Evolutionary conservation across 1,139 yeast genomes (phyloP).

Genomic region (Sugiyamaella castrensis): DNA sequence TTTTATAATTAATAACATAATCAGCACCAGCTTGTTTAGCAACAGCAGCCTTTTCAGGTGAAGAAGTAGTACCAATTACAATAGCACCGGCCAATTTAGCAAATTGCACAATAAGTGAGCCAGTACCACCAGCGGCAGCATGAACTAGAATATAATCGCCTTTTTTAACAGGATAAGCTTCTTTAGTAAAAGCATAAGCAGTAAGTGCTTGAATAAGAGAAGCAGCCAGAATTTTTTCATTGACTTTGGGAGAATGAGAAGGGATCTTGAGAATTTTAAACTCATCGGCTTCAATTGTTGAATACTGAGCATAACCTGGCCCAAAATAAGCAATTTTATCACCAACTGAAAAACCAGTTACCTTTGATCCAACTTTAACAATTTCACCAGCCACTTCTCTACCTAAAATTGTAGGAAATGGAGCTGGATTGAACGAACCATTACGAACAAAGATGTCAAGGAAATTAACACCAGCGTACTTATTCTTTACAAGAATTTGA

Average conservation of each 20-base stretch:
- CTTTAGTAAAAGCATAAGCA: conserved; percentile 64
- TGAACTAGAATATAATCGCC: too few relatives aligned
- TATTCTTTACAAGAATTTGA: conserved; percentile 68
- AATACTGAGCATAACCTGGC: conserved; percentile 68
- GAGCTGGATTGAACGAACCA: conserved; percentile 66
- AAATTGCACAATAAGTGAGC: conserved; percentile 65
- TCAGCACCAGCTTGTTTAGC: conserved; percentile 78
- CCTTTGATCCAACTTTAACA: conserved; percentile 63
- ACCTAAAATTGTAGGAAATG: conserved; percentile 66
- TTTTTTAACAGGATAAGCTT: conserved; percentile 60
- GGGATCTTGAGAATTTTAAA: conserved; percentile 41
- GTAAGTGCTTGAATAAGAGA: conserved; percentile 71
- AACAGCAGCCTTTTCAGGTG: conserved; percentile 48
- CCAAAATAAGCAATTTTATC: conserved; percentile 65
- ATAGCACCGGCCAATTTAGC: conserved; percentile 62
- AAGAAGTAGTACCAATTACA: conserved; percentile 81
- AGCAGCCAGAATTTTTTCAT: conserved; percentile 58
- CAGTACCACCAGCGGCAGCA: conserved; percentile 97
- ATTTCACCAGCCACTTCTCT: conserved; percentile 79
- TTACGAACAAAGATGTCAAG: conserved; percentile 78
- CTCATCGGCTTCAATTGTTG: conserved; percentile 42
- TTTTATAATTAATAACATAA: conserved; percentile 58
- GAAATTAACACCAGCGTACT: conserved; percentile 75
- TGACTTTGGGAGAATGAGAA: conserved; percentile 29
- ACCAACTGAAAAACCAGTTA: conserved; percentile 57